Percentiles rank a stretch among this genome's conserved stretches.
These are phyloP conservation scores for Chrysoporthe cubensis DNA, from an alignment of 2,329 filamentous ascomycete genomes.

Conservation along the genomic window DNA sequence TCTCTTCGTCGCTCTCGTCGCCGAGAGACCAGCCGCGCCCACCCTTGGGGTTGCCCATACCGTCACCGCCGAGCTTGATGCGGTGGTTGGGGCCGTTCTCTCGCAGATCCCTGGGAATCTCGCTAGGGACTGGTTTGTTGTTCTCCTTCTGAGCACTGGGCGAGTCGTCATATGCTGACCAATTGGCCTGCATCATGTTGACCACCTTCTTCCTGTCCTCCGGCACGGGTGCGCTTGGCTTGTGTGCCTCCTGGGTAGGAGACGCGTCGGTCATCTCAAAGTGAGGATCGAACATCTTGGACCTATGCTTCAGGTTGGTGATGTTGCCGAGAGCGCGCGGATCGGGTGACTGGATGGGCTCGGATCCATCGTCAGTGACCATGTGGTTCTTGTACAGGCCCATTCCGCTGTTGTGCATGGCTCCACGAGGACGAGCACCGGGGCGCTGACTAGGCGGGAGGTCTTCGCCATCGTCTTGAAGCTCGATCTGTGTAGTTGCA, in stretches of 20 bases:
- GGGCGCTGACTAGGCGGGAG: slow-evolving; percentile 57
- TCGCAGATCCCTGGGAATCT: slow-evolving; percentile 23
- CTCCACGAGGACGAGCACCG: slow-evolving; percentile 53
- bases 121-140: slow-evolving; percentile 40
- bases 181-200: slow-evolving; percentile 73
- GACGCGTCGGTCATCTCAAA: slow-evolving; percentile 76
- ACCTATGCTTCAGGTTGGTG: slow-evolving; percentile 73
- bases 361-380: slow-evolving; percentile 60
- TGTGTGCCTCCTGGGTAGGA: slow-evolving; percentile 49
- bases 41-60: slow-evolving; percentile 66
- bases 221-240: slow-evolving; percentile 39
- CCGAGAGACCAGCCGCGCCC: slow-evolving; percentile 64
- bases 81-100: slow-evolving; percentile 39
- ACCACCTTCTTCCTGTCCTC: slow-evolving; percentile 70
- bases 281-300: slow-evolving; percentile 77
- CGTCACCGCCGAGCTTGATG: slow-evolving; percentile 61
- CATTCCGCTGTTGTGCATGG: slow-evolving; percentile 68
- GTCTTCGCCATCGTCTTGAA: slow-evolving; percentile 77
- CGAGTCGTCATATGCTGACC: slow-evolving; percentile 60
- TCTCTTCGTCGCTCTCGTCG: slow-evolving; percentile 51
- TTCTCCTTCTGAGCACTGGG: slow-evolving; percentile 58
- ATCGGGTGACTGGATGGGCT: slow-evolving; percentile 42
- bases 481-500: slow-evolving; percentile 80
- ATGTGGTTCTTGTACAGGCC: slow-evolving; percentile 79
- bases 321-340: slow-evolving; percentile 63